Evolutionary conservation across 1,284 basidiomycete species (phyloP), one percentile per base, ranked within the genome.

Genomic region (Ceratorhiza oryzae-sativae): DNA sequence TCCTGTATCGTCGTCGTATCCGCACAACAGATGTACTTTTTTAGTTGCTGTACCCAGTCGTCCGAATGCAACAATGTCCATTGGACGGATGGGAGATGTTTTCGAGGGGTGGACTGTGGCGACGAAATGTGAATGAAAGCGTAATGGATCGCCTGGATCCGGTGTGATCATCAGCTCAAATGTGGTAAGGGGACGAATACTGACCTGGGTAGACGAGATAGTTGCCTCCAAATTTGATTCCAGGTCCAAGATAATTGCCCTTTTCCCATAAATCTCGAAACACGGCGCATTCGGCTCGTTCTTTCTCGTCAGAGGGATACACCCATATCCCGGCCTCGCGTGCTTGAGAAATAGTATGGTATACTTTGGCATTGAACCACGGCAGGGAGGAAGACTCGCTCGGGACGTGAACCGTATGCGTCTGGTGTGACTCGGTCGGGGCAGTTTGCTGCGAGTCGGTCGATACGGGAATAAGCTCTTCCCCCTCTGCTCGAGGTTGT

Each of bases 81-180:
- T 92, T 1, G 95, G 95, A 46, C 86, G 84, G 67, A 98, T 83
- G 0, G 84, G 77, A 10, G 87, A 81, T 8, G 83, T 79, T 0
- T 88, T 86, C 0, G 90, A 87, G 34, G 90, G 85, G 27, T 94
- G 81, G 5, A 97, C 91, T 15, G 92, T 89, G 9, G 91, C 92
- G 12, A 92, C 91, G 78, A 98, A 99, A 80, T 99, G 97, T 1
- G 95, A 97, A 77, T 99, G 97, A 79, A 97, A 99, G 18, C 97
- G 86, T 36, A 99, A 81, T 3, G 96, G 95, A 79, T 99, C 97
- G 65, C 96, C 96, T 95, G 71, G 1, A n/a, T 45, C 42, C 34
- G n/a, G 4, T 56, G 13, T 13, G 36, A 6, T 13, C 13, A 13
- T 39, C 36, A 39, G 36, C 13, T 39, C 13, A 39, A 6, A 39